These are phyloP conservation scores for Pyrenophora graminea DNA, from an alignment of 2,329 filamentous ascomycete genomes.

Conservation along the genomic window DNA sequence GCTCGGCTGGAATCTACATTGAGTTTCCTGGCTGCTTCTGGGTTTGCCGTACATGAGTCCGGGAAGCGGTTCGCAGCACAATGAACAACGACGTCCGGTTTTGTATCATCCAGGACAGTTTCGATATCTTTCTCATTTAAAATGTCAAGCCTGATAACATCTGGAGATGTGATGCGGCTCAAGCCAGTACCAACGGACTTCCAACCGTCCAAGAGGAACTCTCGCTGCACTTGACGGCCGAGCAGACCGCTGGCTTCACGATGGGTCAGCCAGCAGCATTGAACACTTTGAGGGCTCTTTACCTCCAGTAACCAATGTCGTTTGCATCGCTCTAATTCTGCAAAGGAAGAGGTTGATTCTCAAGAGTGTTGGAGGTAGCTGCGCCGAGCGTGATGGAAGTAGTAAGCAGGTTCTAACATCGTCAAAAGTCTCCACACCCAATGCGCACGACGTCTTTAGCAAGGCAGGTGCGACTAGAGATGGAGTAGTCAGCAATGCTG, in stretches of 20 bases:
- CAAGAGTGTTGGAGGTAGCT: background rate
- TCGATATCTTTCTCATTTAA: slow-evolving; percentile 52
- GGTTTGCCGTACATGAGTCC: slow-evolving; percentile 81
- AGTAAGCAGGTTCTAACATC: too few relatives aligned
- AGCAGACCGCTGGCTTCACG: slow-evolving; percentile 71
- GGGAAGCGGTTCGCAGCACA: slow-evolving; percentile 91
- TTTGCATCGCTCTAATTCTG: slow-evolving; percentile 48
- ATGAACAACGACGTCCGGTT: slow-evolving; percentile 77
- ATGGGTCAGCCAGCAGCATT: slow-evolving; percentile 17
- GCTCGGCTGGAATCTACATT: slow-evolving; percentile 73
- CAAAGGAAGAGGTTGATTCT: background rate
- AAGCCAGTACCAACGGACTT: slow-evolving; percentile 56
- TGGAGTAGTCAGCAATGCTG: background rate
- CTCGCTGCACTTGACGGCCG: slow-evolving; percentile 74
- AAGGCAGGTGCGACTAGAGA: background rate
- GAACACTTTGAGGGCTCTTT: slow-evolving; percentile 12
- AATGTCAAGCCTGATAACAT: slow-evolving; percentile 61
- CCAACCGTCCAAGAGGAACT: slow-evolving; percentile 70
- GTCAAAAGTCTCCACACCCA: too few relatives aligned
- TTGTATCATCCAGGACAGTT: slow-evolving; percentile 56
- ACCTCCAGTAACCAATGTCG: slow-evolving; percentile 77
- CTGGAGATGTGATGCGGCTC: slow-evolving; percentile 71
- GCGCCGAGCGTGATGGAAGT: too few relatives aligned
- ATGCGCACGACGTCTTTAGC: background rate
- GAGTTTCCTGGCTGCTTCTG: slow-evolving; percentile 71